A percentile compares a stretch with the other conserved stretches of the same genome.
Evolutionary conservation across 352 stramenopile genomes (phyloP).

Genomic region (Pythium scleroteichum): DNA sequence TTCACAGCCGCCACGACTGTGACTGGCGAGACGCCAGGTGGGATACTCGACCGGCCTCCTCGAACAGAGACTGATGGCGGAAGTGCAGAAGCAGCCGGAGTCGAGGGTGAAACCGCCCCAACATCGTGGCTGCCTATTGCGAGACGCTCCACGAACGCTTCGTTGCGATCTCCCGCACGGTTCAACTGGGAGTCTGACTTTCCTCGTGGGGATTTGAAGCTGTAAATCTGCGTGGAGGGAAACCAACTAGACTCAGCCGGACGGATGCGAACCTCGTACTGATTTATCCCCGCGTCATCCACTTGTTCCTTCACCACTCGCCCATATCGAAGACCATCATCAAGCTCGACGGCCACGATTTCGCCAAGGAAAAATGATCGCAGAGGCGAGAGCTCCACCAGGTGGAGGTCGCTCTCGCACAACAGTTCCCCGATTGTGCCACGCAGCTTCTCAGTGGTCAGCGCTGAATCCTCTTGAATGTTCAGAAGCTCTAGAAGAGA

Average conservation of each 20-base stretch:
- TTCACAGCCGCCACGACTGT: slow-evolving; percentile 80
- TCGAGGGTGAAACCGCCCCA: background rate
- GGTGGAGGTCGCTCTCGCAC: slow-evolving; percentile 41
- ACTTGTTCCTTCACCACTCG: slow-evolving; percentile 55
- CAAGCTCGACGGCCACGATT: slow-evolving; percentile 58
- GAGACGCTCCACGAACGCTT: slow-evolving; percentile 22
- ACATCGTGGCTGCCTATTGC: background rate
- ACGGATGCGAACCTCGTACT: slow-evolving; percentile 64
- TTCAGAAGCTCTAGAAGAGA: slow-evolving; percentile 55
- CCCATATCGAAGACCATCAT: slow-evolving; percentile 53
- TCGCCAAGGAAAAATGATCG: slow-evolving; percentile 70
- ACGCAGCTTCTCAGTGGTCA: slow-evolving; percentile 72
- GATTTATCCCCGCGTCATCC: slow-evolving; percentile 40
- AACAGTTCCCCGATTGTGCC: slow-evolving; percentile 57
- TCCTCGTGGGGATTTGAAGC: slow-evolving; percentile 60
- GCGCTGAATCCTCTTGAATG: slow-evolving; percentile 57
- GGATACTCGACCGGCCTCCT: background rate
- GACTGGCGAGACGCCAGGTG: slow-evolving; percentile 29
- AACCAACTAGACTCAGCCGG: slow-evolving; percentile 42
- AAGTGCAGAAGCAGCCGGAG: background rate
- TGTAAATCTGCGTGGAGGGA: slow-evolving; percentile 64
- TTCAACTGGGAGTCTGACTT: slow-evolving; percentile 4
- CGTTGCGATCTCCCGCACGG: slow-evolving; percentile 7
- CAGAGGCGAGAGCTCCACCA: slow-evolving; percentile 62
- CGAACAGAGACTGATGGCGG: slow-evolving; percentile 10